phyloP scores from a whole-genome alignment of 257 asterid genomes.

The Gynochthodes officinalis region DNA sequence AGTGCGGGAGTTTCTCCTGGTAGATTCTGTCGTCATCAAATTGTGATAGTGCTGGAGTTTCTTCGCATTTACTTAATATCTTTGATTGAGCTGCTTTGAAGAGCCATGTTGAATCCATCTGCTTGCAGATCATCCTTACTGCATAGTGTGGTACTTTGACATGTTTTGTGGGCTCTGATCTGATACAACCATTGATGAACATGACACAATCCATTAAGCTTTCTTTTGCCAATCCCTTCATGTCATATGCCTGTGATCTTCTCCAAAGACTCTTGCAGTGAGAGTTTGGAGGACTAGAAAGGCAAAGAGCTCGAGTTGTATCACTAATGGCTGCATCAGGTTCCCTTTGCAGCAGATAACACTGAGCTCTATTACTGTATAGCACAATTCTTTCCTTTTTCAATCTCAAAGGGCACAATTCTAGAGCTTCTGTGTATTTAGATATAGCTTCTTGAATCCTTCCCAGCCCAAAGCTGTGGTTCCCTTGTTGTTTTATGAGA shows the following conservation, averaged over 20 bases:
- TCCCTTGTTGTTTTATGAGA: conserved; percentile 51
- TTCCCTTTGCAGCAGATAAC: conserved; percentile 45
- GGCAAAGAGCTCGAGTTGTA: conserved; percentile 73
- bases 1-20: conserved; percentile 5
- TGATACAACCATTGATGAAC: conserved; percentile 46
- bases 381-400: conserved; percentile 58
- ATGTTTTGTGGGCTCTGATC: conserved; percentile 21
- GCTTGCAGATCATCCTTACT: conserved; percentile 69
- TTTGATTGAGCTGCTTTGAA: conserved; percentile 45
- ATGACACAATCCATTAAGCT: conserved; percentile 77
- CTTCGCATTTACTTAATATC: conserved; percentile 8
- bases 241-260: conserved; percentile 77
- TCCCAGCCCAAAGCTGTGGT: conserved; percentile 41
- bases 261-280: conserved; percentile 72
- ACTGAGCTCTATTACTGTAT: conserved; percentile 60
- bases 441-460: conserved; percentile 46
- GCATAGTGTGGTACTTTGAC: conserved; percentile 49
- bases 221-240: conserved; percentile 76
- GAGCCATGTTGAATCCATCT: conserved; percentile 74
- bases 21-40: conserved; percentile 12
- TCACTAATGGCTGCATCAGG: conserved; percentile 63
- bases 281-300: conserved; percentile 64
- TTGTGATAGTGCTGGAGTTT: conserved; percentile 14
- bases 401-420: conserved; percentile 51
- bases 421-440: conserved; percentile 54